Conservation (phyloP, 805 yeast genomes). For the Metschnikowia cerradonensis region DNA sequence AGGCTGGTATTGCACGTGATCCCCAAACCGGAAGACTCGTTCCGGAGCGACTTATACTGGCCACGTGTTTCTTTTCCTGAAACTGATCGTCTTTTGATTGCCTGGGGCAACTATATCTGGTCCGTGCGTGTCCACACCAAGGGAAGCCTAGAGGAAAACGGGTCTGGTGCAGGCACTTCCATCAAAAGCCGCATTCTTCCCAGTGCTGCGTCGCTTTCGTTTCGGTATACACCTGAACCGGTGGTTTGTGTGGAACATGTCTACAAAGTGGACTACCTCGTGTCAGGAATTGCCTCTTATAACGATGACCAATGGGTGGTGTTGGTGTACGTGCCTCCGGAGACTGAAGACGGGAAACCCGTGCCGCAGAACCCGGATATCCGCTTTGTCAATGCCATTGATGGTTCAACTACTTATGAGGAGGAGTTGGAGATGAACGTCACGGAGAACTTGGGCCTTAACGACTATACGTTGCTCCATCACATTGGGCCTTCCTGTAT, state of each 20-base stretch:
- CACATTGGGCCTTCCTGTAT: constrained; percentile 38
- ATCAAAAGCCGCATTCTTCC: constrained; percentile 41
- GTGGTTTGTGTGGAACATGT: constrained; percentile 46
- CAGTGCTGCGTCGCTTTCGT: constrained; percentile 51
- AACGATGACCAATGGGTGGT: constrained; percentile 67
- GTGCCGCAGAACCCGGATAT: constrained; percentile 64
- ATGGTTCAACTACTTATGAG: constrained; percentile 70
- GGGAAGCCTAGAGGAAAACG: neutral
- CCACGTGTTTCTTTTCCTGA: constrained; percentile 72
- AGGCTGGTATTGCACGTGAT: constrained; percentile 48
- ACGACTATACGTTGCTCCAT: constrained; percentile 72
- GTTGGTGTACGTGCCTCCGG: constrained; percentile 47
- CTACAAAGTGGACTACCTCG: constrained; percentile 47
- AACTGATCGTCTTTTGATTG: constrained; percentile 62
- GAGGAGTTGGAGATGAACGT: constrained; percentile 71
- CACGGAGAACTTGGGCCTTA: constrained; percentile 55
- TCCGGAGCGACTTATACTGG: constrained; percentile 76
- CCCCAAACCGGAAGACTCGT: constrained; percentile 52
- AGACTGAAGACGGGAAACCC: constrained; percentile 17
- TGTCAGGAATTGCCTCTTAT: constrained; percentile 77
- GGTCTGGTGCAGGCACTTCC: constrained; percentile 19
- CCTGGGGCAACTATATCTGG: constrained; percentile 85
- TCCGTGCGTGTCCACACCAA: constrained; percentile 41
- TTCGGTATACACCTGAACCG: constrained; percentile 42
- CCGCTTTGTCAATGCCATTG: constrained; percentile 56